These are phyloP conservation scores for Lentinula lateritia DNA, from an alignment of 768 basidiomycete species.

Conservation along the genomic window DNA sequence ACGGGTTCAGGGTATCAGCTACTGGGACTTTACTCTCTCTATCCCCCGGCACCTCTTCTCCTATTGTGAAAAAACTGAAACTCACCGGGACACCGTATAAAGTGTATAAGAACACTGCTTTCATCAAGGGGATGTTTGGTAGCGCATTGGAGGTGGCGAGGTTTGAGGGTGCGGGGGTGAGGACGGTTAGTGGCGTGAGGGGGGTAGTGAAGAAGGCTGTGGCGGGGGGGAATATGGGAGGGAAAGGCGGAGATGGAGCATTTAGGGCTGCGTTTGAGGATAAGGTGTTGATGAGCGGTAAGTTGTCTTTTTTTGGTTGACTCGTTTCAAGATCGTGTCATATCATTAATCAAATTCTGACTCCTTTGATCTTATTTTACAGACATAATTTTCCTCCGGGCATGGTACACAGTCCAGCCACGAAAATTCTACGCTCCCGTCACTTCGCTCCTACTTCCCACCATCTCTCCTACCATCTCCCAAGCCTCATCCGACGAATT, in stretches of 20 bases:
- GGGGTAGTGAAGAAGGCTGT: constrained; percentile 97
- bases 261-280: constrained; percentile 98
- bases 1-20: constrained; percentile 86
- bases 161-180: constrained; percentile 96
- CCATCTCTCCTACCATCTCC: too few relatives aligned
- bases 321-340: not conserved
- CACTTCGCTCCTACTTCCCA: constrained; percentile 70
- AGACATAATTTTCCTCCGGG: constrained; percentile 94
- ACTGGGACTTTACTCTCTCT: constrained; percentile 94
- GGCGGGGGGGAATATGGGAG: constrained; percentile 91
- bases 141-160: constrained; percentile 93
- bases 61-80: constrained; percentile 96
- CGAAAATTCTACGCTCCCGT: constrained; percentile 97
- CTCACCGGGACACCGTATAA: constrained; percentile 93
- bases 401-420: constrained; percentile 95
- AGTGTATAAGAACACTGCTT: constrained; percentile 99
- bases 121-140: constrained; percentile 96
- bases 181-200: constrained; percentile 91
- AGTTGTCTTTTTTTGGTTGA: constrained; percentile 21
- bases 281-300: constrained; percentile 93
- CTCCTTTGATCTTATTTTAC: not conserved
- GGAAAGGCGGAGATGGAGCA: constrained; percentile 91
- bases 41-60: constrained; percentile 52
- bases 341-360: not conserved
- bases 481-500: not conserved